Percentiles rank a stretch among this genome's conserved stretches.
phyloP scores from a whole-genome alignment of 345 rosid genomes.

The Aurinia saxatilis region DNA sequence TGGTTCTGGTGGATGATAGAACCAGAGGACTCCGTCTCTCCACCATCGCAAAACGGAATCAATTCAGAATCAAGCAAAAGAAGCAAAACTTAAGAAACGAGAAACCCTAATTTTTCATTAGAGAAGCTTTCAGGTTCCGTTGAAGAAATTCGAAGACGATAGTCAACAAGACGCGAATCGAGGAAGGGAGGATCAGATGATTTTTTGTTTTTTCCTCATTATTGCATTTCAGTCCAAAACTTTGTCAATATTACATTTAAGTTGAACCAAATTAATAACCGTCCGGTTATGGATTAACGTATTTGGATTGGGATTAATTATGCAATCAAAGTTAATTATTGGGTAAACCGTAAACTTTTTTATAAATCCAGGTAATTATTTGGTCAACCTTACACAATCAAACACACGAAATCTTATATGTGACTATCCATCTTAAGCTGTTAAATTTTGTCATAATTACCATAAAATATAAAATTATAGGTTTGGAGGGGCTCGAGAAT shows the following conservation, averaged over 20 bases:
- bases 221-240: neutral
- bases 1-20: constrained; percentile 67
- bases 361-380: no score
- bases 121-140: neutral
- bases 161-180: constrained; percentile 19
- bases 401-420: neutral
- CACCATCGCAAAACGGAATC: constrained; percentile 34
- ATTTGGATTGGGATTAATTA: no score
- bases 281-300: no score
- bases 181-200: constrained; percentile 20
- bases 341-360: neutral
- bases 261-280: no score
- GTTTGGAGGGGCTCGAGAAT: constrained; percentile 30
- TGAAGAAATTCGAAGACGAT: neutral
- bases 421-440: neutral
- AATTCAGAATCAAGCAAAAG: neutral
- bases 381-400: constrained; percentile 1
- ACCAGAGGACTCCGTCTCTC: constrained; percentile 77
- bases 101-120: neutral
- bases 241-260: neutral
- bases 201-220: neutral
- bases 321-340: no score
- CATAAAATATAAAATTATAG: constrained; percentile 11
- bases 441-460: constrained; percentile 11
- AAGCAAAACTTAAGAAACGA: neutral